Conservation (phyloP, 345 rosid genomes). For the Eutrema heterophyllum region DNA sequence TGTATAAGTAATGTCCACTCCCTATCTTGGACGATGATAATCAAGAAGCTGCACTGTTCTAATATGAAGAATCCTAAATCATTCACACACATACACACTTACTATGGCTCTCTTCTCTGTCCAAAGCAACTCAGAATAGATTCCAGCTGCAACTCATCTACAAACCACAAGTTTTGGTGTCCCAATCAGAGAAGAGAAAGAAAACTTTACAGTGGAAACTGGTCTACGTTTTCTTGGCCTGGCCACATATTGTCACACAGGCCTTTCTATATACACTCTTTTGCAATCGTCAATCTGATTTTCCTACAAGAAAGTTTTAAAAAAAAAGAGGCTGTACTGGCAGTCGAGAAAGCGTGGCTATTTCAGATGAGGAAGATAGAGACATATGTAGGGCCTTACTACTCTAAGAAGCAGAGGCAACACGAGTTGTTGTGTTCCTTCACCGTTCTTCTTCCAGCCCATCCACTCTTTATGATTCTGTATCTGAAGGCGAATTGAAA, state of each 20-base stretch:
- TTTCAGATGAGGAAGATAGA: background rate
- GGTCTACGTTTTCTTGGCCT: slow-evolving; percentile 12
- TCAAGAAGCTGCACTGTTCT: slow-evolving; percentile 11
- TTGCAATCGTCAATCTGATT: slow-evolving; percentile 21
- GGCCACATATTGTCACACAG: slow-evolving; percentile 11
- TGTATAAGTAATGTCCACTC: slow-evolving; percentile 19
- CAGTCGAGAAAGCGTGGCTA: background rate
- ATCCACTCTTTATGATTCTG: slow-evolving; percentile 4
- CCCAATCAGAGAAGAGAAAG: slow-evolving; percentile 1
- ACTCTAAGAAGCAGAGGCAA: slow-evolving; percentile 14
- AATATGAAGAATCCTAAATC: slow-evolving; percentile 14
- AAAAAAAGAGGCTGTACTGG: background rate
- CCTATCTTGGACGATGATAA: slow-evolving; percentile 4
- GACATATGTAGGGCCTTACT: background rate
- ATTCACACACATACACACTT: slow-evolving; percentile 10
- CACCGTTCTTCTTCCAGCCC: background rate
- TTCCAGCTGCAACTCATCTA: slow-evolving; percentile 18
- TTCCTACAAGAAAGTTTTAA: slow-evolving; percentile 7
- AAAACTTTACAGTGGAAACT: slow-evolving; percentile 24
- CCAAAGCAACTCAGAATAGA: background rate
- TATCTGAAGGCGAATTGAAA: slow-evolving; percentile 32
- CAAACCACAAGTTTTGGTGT: slow-evolving; percentile 17
- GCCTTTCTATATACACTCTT: slow-evolving; percentile 28
- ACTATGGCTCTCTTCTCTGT: slow-evolving; percentile 13
- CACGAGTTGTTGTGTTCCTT: slow-evolving; percentile 8